Percentiles rank a stretch among this genome's conserved stretches.
Conservation (phyloP, 148 eudicot species). For the Chenopodium berlandieri region DNA sequence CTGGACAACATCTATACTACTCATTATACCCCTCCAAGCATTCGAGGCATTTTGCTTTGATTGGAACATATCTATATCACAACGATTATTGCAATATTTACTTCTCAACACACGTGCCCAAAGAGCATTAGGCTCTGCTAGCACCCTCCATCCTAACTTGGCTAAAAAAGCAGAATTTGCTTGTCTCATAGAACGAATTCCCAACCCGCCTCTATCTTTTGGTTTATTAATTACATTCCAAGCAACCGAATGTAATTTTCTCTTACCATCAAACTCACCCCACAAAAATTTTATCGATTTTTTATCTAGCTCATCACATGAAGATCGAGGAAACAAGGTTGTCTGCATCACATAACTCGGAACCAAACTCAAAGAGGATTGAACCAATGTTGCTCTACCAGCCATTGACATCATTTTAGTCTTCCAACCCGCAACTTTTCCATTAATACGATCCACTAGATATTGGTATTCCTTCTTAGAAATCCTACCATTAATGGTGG, state of each 20-base stretch:
- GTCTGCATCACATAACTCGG: not conserved
- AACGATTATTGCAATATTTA: not conserved
- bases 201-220: not conserved
- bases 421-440: not conserved
- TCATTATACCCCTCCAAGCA: too few relatives aligned
- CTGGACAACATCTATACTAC: too few relatives aligned
- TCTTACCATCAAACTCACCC: not conserved
- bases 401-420: not conserved
- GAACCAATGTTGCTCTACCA: not conserved
- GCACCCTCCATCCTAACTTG: not conserved
- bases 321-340: accelerated
- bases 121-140: not conserved
- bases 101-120: not conserved
- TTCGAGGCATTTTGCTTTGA: not conserved
- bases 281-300: not conserved
- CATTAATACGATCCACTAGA: too few relatives aligned
- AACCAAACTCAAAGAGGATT: not conserved
- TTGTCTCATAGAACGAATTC: not conserved
- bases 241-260: not conserved
- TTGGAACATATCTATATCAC: not conserved
- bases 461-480: too few relatives aligned
- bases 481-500: too few relatives aligned
- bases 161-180: not conserved
- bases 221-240: not conserved
- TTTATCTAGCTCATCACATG: not conserved